Base-by-base conservation (phyloP, 2,329 filamentous ascomycete genomes). In the Bipolaris oryzae region DNA sequence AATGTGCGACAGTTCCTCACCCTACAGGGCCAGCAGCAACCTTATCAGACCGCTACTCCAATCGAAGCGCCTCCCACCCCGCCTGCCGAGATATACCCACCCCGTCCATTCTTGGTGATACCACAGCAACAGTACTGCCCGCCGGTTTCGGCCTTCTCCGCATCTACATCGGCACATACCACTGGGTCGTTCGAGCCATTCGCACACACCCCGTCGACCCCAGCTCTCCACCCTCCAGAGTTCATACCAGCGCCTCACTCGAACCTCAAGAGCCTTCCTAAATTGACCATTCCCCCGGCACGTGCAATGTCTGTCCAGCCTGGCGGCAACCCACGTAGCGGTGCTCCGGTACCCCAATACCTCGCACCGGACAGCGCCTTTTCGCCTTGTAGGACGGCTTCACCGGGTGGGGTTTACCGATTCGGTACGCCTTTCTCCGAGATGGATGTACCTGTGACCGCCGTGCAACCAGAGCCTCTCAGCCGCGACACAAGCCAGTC, bases 1-100 rank as follows among this genome's bases (percentile, higher is more conserved):
- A 96, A 94, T 67, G 92, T 98, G 34, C 88, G 91, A 70, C 91
- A 96, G 64, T 98, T 96, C 77, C 84, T 98, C 50, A 86, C 86
- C 71, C 93, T 96, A 74, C 94, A 98, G 74, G 88, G 90, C 74
- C 72, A 85, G 56, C 79, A 84, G 47, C 82, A 85, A 65, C 76
- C 74, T 70, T 70, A 89, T n/a, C 85, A 87, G 7, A 85, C 85
- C 7, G 88, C 88, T 7, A 89, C 90, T 15, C 87, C 88, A 3
- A 89, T 89, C 64, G 71, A 77, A 57, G 71, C 74, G 50, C 75
- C 72, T 23, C 69, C 74, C 20, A 77, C 72, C 25, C 77, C 74
- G 13, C 74, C 74, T 33, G 63, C 75, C 39, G 76, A 79, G 33
- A 72, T 77, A 63, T 78, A 79, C 53, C 75, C 76, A 55, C 57